A percentile compares a stretch with the other conserved stretches of the same genome.
Conservation (phyloP, 75 land plant species). For the Cunninghamia lanceolata region DNA sequence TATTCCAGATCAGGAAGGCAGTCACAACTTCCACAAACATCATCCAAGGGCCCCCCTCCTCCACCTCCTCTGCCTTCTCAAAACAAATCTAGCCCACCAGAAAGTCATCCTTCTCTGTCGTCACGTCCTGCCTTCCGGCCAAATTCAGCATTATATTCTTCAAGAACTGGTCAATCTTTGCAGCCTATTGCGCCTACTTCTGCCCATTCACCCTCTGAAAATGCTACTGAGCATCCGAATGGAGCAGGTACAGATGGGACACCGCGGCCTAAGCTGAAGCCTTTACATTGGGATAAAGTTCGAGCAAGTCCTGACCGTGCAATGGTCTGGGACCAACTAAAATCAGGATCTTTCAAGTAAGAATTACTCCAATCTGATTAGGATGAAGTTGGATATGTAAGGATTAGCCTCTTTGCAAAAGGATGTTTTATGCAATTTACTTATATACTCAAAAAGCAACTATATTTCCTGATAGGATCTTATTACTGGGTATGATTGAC, state of each 20-base stretch:
- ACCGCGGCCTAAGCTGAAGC: slow-evolving; percentile 61
- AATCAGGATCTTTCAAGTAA: slow-evolving; percentile 93
- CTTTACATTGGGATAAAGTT: slow-evolving; percentile 97
- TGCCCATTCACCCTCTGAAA: background rate
- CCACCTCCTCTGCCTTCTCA: slow-evolving; percentile 8
- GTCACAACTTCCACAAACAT: background rate
- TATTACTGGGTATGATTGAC: background rate
- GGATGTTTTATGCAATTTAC: background rate
- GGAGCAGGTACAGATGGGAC: slow-evolving; percentile 14
- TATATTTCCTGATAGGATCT: background rate
- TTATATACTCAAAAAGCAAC: background rate
- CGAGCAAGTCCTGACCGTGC: slow-evolving; percentile 80
- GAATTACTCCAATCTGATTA: slow-evolving; percentile 17
- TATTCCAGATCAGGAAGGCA: background rate
- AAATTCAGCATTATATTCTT: slow-evolving; percentile 1
- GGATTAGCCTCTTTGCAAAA: background rate
- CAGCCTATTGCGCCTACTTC: background rate
- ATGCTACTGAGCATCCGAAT: background rate
- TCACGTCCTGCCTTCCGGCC: background rate
- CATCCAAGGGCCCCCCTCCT: background rate
- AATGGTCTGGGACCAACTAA: slow-evolving; percentile 95
- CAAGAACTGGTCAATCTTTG: slow-evolving; percentile 12
- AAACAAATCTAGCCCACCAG: slow-evolving; percentile 11
- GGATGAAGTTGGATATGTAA: background rate
- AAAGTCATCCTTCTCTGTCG: background rate